These are phyloP conservation scores for Ophiocordyceps polyrhachis-furcata DNA, from an alignment of 2,329 filamentous ascomycete genomes.

Conservation along the genomic window DNA sequence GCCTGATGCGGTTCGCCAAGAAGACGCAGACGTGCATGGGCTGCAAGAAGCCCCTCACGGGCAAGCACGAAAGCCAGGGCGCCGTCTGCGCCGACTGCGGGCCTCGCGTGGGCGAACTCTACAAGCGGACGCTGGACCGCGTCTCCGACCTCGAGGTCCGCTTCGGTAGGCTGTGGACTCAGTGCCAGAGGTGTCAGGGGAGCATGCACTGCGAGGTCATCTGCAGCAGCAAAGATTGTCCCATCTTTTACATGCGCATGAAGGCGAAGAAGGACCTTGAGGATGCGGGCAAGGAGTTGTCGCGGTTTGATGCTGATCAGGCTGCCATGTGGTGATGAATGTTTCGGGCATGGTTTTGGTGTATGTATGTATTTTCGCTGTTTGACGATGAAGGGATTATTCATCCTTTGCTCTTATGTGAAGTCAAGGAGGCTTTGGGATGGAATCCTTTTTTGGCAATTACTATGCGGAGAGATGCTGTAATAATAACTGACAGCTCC, in stretches of 20 bases:
- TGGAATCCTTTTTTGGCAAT: too few relatives aligned
- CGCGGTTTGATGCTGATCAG: conserved; percentile 73
- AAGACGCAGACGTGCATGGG: conserved; percentile 98
- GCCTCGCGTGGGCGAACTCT: conserved; percentile 75
- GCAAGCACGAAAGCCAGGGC: conserved; percentile 60
- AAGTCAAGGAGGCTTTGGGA: too few relatives aligned
- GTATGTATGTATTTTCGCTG: background rate
- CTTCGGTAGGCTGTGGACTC: conserved; percentile 89
- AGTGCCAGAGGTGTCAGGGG: conserved; percentile 93
- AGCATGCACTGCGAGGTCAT: conserved; percentile 98
- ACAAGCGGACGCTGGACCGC: conserved; percentile 75
- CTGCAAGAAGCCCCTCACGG: conserved; percentile 86
- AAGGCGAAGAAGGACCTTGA: conserved; percentile 99
- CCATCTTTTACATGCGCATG: conserved; percentile 99
- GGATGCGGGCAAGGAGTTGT: conserved; percentile 78
- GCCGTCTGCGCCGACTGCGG: conserved; percentile 80
- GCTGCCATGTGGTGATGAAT: conserved; percentile 37
- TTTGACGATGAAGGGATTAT: background rate
- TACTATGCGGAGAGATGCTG: too few relatives aligned
- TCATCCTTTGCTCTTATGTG: too few relatives aligned
- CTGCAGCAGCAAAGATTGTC: conserved; percentile 88
- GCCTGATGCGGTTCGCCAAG: conserved; percentile 96
- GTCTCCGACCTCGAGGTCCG: conserved; percentile 84
- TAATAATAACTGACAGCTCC: too few relatives aligned
- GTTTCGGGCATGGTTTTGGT: background rate